These are phyloP conservation scores for Jaenimonas drosophilae DNA, from an alignment of 208 protist genomes.

Conservation along the genomic window DNA sequence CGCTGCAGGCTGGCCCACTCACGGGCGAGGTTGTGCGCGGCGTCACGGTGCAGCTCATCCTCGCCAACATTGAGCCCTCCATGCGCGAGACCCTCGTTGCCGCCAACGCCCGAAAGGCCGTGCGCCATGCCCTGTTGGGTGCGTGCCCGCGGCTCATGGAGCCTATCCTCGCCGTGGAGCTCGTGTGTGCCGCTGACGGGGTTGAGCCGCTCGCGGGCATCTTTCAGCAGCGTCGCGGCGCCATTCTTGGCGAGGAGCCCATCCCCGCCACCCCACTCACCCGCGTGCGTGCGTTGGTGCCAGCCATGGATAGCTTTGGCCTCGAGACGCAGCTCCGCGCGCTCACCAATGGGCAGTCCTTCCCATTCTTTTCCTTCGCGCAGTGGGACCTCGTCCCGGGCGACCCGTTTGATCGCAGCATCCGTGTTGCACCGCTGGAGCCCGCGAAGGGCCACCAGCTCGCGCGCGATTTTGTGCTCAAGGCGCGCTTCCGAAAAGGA, in stretches of 20 bases:
- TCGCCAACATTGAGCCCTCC: constrained; percentile 28
- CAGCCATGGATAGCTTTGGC: constrained; percentile 98
- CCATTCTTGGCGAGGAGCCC: constrained; percentile 82
- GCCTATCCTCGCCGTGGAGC: constrained; percentile 94
- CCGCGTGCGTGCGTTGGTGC: constrained; percentile 91
- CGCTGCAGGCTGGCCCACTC: constrained; percentile 91
- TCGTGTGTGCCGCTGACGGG: constrained; percentile 85
- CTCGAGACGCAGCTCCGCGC: constrained; percentile 98
- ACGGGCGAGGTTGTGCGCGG: constrained; percentile 92
- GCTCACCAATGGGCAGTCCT: constrained; percentile 94
- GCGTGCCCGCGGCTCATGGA: constrained; percentile 97
- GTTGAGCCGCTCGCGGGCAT: constrained; percentile 80
- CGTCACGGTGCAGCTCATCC: constrained; percentile 37
- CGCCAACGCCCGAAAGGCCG: constrained; percentile 83
- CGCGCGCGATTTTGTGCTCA: constrained; percentile 99
- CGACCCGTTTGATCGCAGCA: constrained; percentile 96
- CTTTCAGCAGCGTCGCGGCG: constrained; percentile 86
- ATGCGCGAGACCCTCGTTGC: constrained; percentile 45
- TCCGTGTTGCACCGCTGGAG: constrained; percentile 94
- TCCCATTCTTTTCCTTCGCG: constrained; percentile 91
- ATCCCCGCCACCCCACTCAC: constrained; percentile 96
- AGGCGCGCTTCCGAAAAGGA: constrained; percentile 96
- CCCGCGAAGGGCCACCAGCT: constrained; percentile 89
- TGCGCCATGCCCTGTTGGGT: constrained; percentile 93
- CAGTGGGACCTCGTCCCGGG: constrained; percentile 98